Conservation (phyloP, 805 yeast genomes). For the Yarrowia yakushimensis region DNA sequence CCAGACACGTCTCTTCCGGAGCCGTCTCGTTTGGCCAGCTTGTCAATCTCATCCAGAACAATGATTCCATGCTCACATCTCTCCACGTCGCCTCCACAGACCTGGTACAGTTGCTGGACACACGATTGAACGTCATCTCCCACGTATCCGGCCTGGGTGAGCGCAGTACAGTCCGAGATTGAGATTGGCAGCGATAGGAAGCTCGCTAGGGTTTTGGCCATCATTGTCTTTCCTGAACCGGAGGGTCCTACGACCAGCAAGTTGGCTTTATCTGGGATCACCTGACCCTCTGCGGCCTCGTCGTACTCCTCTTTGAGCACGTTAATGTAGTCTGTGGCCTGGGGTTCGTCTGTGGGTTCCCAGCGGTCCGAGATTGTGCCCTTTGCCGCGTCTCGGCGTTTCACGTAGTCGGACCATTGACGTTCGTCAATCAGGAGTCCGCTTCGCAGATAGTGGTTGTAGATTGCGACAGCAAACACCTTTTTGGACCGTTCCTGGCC, state of each 20-base stretch:
- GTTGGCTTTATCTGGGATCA: slow-evolving; percentile 55
- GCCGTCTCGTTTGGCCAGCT: slow-evolving; percentile 49
- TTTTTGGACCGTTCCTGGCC: slow-evolving; percentile 57
- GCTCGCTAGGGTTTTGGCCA: slow-evolving; percentile 23
- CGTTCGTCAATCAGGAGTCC: background rate
- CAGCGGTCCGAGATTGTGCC: background rate
- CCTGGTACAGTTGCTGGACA: slow-evolving; percentile 49
- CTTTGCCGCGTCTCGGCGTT: background rate
- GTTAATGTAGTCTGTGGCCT: background rate
- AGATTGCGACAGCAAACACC: slow-evolving; percentile 59
- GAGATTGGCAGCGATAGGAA: slow-evolving; percentile 45
- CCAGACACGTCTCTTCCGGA: slow-evolving; percentile 56
- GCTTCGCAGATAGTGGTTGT: slow-evolving; percentile 52
- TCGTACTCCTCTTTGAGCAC: slow-evolving; percentile 2
- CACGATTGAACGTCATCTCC: slow-evolving; percentile 63
- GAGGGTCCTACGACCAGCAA: slow-evolving; percentile 57
- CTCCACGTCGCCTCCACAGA: slow-evolving; percentile 50
- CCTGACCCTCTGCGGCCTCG: slow-evolving; percentile 38
- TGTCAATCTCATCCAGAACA: slow-evolving; percentile 59
- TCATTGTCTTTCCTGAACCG: slow-evolving; percentile 57
- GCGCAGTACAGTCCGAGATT: slow-evolving; percentile 58
- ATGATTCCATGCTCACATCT: slow-evolving; percentile 52
- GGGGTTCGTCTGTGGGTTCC: background rate
- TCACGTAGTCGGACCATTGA: background rate
- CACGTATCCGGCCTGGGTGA: slow-evolving; percentile 63